Evolutionary conservation across 140 eudicot genomes (phyloP).

Genomic region (Senecio squalidus): DNA sequence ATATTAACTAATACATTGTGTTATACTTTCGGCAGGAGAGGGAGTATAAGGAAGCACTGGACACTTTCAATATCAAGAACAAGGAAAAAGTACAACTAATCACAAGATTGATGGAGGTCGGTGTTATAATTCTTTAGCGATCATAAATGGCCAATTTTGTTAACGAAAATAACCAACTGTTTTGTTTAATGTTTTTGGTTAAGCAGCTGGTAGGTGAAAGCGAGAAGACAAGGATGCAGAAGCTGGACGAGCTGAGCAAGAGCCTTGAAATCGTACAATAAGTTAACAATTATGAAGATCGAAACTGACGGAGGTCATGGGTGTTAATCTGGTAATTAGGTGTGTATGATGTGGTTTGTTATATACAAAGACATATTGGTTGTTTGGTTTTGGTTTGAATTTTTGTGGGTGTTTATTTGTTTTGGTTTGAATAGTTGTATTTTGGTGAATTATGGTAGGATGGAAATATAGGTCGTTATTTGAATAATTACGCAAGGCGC

Average conservation of each 20-base stretch:
- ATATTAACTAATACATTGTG: neutral
- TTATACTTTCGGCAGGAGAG: slow-evolving; percentile 22
- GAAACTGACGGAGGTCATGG: slow-evolving; percentile 11
- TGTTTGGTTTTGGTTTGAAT: slow-evolving; percentile 37
- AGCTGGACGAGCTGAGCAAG: slow-evolving; percentile 93
- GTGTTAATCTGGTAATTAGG: slow-evolving; percentile 32
- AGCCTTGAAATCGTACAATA: slow-evolving; percentile 60
- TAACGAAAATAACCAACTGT: neutral
- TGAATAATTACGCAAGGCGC: too few species aligned
- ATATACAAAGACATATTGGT: slow-evolving; percentile 25
- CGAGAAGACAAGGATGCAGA: slow-evolving; percentile 85
- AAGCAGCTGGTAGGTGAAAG: slow-evolving; percentile 91
- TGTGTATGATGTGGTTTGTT: slow-evolving; percentile 57
- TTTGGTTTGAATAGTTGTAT: slow-evolving; percentile 27
- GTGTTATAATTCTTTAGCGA: slow-evolving; percentile 2
- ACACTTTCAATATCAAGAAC: slow-evolving; percentile 38
- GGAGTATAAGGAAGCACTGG: slow-evolving; percentile 44
- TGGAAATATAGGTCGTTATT: too few species aligned
- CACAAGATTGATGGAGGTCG: slow-evolving; percentile 70
- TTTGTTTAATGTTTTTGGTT: slow-evolving; percentile 5
- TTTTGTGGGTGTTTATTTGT: slow-evolving; percentile 21
- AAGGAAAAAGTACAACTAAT: slow-evolving; percentile 44
- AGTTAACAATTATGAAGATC: slow-evolving; percentile 7
- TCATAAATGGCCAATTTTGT: neutral
- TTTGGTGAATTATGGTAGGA: slow-evolving; percentile 42